Conservation (phyloP, 148 eudicot genomes). For the Cornus suecica region DNA sequence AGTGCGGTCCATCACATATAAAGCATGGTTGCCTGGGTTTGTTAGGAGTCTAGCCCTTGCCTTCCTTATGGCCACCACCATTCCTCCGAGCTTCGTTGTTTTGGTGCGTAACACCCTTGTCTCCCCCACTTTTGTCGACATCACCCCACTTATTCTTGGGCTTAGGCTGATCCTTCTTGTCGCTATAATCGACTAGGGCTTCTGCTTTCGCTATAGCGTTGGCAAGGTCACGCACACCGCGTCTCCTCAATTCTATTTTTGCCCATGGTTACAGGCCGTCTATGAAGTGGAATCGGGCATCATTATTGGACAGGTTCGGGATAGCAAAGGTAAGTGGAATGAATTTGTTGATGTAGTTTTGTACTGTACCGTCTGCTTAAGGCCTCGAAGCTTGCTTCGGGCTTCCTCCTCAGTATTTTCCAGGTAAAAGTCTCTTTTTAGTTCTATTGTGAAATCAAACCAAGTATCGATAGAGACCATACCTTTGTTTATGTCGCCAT, state of each 20-base stretch:
- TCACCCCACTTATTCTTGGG: no score
- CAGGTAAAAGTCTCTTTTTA: conserved; percentile 14
- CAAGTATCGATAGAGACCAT: conserved; percentile 3
- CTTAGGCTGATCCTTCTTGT: no score
- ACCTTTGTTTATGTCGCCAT: background rate
- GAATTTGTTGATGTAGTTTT: no score
- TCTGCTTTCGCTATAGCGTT: background rate
- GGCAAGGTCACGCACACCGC: background rate
- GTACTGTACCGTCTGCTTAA: background rate
- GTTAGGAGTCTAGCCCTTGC: no score
- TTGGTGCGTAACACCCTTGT: no score
- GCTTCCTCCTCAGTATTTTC: conserved; percentile 10
- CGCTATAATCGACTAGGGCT: background rate
- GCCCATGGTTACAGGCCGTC: background rate
- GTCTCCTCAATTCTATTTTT: background rate
- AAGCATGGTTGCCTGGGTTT: no score
- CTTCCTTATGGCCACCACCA: no score
- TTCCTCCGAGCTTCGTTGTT: no score
- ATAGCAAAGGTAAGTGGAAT: background rate
- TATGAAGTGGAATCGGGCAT: background rate
- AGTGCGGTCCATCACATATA: no score
- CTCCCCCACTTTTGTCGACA: no score
- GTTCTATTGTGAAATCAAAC: background rate
- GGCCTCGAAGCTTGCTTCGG: background rate
- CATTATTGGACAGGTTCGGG: background rate